Evolutionary conservation across 495 filamentous ascomycete genomes (phyloP).

Genomic region (Pyrenula aspistea): DNA sequence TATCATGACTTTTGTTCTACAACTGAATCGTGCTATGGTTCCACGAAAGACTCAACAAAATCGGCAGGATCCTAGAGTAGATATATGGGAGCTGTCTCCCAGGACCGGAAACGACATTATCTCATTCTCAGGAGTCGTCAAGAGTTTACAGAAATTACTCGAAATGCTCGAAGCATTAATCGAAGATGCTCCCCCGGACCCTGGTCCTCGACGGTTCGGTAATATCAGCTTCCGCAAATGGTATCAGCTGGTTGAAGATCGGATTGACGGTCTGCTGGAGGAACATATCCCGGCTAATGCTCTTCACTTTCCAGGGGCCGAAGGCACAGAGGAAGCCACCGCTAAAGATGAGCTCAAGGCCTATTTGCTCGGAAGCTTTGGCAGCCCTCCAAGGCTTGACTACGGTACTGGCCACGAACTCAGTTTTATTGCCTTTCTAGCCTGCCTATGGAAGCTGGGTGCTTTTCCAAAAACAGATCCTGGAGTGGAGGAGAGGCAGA

Average conservation of each 20-base stretch:
- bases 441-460: conserved; percentile 78
- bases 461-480: conserved; percentile 44
- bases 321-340: conserved; percentile 15
- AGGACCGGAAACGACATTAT: conserved; percentile 24
- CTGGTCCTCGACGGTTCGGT: conserved; percentile 78
- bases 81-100: conserved; percentile 37
- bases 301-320: conserved; percentile 18
- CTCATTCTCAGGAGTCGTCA: conserved; percentile 46
- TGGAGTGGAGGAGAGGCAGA: conserved; percentile 55
- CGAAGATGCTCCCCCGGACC: conserved; percentile 69
- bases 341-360: conserved; percentile 55
- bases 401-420: conserved; percentile 96
- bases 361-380: conserved; percentile 82
- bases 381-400: conserved; percentile 78
- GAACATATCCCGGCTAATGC: conserved; percentile 45
- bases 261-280: conserved; percentile 43
- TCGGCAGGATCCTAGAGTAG: conserved; percentile 11
- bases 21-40: conserved; percentile 81
- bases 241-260: conserved; percentile 53
- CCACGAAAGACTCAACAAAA: conserved; percentile 38
- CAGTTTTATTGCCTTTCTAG: conserved; percentile 86
- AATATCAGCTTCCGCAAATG: conserved; percentile 82
- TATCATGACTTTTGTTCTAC: conserved; percentile 74
- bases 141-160: conserved; percentile 49
- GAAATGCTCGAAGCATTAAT: conserved; percentile 51